These are phyloP conservation scores for Medicago lupulina DNA, from an alignment of 306 rosid genomes.

Conservation along the genomic window DNA sequence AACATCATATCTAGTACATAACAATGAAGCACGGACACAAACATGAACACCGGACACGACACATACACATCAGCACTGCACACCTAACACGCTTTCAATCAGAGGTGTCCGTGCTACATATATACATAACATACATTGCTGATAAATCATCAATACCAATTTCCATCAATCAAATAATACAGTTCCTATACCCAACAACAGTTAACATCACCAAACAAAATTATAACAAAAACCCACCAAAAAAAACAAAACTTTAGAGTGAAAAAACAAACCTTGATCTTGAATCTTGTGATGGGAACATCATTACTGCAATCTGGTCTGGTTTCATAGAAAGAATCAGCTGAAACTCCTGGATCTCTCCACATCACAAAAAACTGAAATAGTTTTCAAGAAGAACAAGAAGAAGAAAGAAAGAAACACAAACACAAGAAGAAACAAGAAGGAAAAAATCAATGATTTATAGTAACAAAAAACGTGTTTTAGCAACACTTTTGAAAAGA, in stretches of 20 bases:
- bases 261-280: slow-evolving; percentile 69
- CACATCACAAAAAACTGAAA: slow-evolving; percentile 70
- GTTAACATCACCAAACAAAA: slow-evolving; percentile 12
- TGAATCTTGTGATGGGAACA: slow-evolving; percentile 84
- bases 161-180: slow-evolving; percentile 25
- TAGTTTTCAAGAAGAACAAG: background rate
- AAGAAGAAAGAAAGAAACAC: background rate
- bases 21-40: background rate
- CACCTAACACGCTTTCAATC: too few relatives aligned
- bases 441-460: slow-evolving; percentile 23
- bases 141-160: slow-evolving; percentile 23
- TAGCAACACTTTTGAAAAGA: slow-evolving; percentile 45
- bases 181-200: slow-evolving; percentile 4
- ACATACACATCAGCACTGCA: background rate
- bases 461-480: slow-evolving; percentile 23
- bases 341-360: slow-evolving; percentile 83
- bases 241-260: background rate
- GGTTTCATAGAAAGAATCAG: slow-evolving; percentile 90
- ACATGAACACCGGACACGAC: too few relatives aligned
- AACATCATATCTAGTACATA: slow-evolving; percentile 1
- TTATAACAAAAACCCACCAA: background rate
- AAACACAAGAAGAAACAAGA: background rate
- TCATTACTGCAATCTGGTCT: slow-evolving; percentile 86
- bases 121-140: slow-evolving; percentile 19
- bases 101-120: too few relatives aligned